These are phyloP conservation scores for Phaffia tasmanica DNA, from an alignment of 768 basidiomycete genomes.

Conservation along the genomic window DNA sequence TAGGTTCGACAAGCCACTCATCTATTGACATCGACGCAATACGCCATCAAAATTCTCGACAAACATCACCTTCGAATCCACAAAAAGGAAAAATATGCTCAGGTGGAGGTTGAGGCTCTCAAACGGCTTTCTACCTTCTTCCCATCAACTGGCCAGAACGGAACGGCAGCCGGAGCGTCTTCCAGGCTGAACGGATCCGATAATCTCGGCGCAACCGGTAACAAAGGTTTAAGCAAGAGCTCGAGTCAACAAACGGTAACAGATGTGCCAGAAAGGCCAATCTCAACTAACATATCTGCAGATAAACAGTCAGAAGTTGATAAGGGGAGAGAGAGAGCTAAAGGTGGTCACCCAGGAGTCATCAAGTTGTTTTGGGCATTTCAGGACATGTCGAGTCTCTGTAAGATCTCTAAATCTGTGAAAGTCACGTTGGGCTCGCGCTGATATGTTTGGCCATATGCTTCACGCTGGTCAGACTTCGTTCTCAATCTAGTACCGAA, in stretches of 20 bases:
- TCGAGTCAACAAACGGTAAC: too few relatives aligned
- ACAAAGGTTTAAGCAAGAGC: too few relatives aligned
- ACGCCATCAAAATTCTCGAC: constrained; percentile 71
- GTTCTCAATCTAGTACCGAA: constrained; percentile 26
- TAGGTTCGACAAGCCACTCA: constrained; percentile 54
- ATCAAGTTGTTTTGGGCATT: constrained; percentile 72
- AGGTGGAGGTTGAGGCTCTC: constrained; percentile 68
- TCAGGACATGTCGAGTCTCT: constrained; percentile 71
- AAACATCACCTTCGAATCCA: constrained; percentile 65
- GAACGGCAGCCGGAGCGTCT: not conserved
- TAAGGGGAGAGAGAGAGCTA: constrained; percentile 19
- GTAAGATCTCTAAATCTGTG: constrained; percentile 44
- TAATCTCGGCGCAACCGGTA: constrained; percentile 42
- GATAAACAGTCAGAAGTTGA: constrained; percentile 7
- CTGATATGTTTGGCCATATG: not conserved
- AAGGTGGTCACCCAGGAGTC: constrained; percentile 60
- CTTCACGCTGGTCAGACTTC: constrained; percentile 22
- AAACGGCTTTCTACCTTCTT: constrained; percentile 30
- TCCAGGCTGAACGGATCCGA: not conserved
- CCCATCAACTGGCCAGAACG: not conserved
- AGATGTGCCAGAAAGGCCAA: too few relatives aligned
- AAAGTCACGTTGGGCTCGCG: not conserved
- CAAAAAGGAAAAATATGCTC: constrained; percentile 64
- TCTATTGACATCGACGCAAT: constrained; percentile 50
- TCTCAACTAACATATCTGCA: not conserved